A percentile compares a stretch with the other conserved stretches of the same genome.
Conservation (phyloP, 768 basidiomycete genomes). For the Hygrophorus pudorinus region DNA sequence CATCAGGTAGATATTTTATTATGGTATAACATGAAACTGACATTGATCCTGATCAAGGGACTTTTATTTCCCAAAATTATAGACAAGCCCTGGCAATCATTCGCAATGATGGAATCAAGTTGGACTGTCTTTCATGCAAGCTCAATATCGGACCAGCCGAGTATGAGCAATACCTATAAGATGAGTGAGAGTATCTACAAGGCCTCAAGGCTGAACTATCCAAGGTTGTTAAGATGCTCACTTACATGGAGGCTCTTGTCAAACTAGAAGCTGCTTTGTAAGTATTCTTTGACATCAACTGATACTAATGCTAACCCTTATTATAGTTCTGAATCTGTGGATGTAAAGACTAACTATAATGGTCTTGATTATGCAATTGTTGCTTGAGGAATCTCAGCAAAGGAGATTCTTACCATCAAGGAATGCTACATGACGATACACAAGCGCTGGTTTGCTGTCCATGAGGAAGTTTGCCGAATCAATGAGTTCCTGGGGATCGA, state of each 20-base stretch:
- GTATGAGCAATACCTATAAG: too few species aligned
- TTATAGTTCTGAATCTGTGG: background rate
- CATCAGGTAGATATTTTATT: background rate
- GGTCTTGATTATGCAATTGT: background rate
- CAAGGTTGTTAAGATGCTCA: background rate
- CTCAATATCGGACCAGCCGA: background rate
- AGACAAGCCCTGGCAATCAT: constrained; percentile 20
- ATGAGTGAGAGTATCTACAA: too few species aligned
- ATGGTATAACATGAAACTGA: background rate
- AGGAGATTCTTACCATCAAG: background rate
- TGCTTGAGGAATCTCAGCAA: background rate
- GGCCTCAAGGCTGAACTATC: background rate
- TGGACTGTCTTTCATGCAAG: background rate
- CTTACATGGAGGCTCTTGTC: background rate
- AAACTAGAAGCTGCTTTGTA: background rate
- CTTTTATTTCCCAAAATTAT: constrained; percentile 17
- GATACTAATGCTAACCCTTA: too few species aligned
- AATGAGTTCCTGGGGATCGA: constrained; percentile 9
- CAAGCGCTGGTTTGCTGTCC: background rate
- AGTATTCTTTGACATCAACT: background rate
- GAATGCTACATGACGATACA: background rate
- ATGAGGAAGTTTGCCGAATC: background rate
- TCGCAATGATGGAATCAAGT: background rate
- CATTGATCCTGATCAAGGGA: constrained; percentile 8
- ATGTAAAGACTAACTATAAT: background rate